phyloP scores from a whole-genome alignment of 208 protist genomes.

The Naegleria gruberi region DNA sequence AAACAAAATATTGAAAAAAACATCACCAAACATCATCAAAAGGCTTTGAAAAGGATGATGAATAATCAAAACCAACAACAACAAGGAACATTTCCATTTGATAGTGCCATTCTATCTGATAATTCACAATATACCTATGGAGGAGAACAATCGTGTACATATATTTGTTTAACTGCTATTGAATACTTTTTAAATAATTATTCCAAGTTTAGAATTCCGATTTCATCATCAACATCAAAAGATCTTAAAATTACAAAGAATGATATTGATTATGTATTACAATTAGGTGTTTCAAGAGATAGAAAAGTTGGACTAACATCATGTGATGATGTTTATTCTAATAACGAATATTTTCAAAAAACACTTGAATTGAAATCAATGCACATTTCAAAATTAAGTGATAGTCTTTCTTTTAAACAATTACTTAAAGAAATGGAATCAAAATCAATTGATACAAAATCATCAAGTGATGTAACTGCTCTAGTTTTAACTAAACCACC shows the following conservation, averaged over 20 bases:
- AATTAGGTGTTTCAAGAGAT: neutral
- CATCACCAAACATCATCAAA: neutral
- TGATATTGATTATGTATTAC: neutral
- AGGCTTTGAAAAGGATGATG: neutral
- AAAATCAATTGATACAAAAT: neutral
- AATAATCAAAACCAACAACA: neutral
- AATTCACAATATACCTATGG: neutral
- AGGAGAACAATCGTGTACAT: neutral
- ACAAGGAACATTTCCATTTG: no score
- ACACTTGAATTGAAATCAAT: neutral
- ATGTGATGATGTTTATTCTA: neutral
- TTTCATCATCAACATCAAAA: no score
- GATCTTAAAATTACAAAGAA: neutral
- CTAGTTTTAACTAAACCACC: neutral
- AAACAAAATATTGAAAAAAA: no score
- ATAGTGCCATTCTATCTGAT: neutral
- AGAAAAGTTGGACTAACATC: neutral
- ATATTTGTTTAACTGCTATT: neutral
- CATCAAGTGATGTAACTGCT: neutral
- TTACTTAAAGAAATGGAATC: neutral
- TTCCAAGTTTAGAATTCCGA: neutral
- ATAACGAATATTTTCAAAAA: neutral
- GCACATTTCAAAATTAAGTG: neutral
- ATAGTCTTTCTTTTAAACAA: neutral
- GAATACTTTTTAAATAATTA: neutral